Evolutionary conservation across 2,329 filamentous ascomycete genomes (phyloP).

Genomic region (Trichoderma koningii): DNA sequence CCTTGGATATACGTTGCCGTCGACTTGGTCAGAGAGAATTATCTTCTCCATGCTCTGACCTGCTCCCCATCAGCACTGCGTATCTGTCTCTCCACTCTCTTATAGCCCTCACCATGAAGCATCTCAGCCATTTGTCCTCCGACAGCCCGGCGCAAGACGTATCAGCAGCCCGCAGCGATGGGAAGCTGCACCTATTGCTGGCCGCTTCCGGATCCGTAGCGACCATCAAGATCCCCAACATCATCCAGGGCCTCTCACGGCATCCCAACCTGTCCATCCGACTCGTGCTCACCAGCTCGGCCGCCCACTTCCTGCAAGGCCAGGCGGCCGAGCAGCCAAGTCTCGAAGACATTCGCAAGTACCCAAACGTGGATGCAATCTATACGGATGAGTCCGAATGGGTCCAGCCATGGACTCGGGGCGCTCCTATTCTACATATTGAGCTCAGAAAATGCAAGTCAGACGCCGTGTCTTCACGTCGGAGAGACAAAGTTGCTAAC

Average conservation of each 20-base stretch:
- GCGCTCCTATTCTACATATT: slow-evolving; percentile 84
- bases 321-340: slow-evolving; percentile 77
- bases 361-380: slow-evolving; percentile 76
- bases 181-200: slow-evolving; percentile 47
- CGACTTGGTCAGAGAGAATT: too few relatives aligned
- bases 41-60: background rate
- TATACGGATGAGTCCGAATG: slow-evolving; percentile 88
- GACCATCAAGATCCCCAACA: slow-evolving; percentile 77
- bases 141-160: slow-evolving; percentile 39
- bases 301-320: slow-evolving; percentile 73
- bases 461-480: fast-evolving
- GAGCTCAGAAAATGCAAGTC: slow-evolving; percentile 65
- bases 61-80: background rate
- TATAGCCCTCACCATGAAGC: background rate
- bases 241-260: slow-evolving; percentile 59
- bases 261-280: slow-evolving; percentile 71
- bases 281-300: slow-evolving; percentile 76
- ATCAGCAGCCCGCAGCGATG: slow-evolving; percentile 40
- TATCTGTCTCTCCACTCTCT: background rate
- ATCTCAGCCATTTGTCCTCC: background rate
- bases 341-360: slow-evolving; percentile 56
- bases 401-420: slow-evolving; percentile 73
- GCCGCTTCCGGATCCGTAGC: slow-evolving; percentile 65
- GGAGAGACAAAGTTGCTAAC: background rate
- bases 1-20: background rate